Base-by-base conservation (phyloP, 2,329 filamentous ascomycete genomes). In the Fusarium tuaranense region DNA sequence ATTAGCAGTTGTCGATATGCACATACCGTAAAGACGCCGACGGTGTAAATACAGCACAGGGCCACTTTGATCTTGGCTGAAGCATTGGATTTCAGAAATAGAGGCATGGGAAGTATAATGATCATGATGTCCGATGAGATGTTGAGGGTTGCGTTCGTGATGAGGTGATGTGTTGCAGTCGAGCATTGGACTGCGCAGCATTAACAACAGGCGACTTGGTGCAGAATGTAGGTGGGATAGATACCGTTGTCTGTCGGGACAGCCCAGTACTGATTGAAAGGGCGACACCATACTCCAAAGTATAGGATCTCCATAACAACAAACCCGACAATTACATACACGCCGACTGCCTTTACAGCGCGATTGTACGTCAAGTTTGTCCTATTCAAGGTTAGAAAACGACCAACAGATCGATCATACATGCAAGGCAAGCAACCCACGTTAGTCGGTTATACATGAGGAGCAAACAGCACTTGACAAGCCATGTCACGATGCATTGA, bases 391-490 rank as follows among this genome's bases (percentile, higher is more conserved):
- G 10, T 53, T 20, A 53, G 48, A 53, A 32, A 32, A n/a, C 12
- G 18, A 14, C 48, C 27, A 14, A n/a, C 25, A 20, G 48, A 13
- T 4, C 12, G 48, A 13, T 4, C 12, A 44, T 20, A 20, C 7
- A 44, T n/a, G 27, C 6, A n/a, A 32, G 18, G 18, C 32, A 59
- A 59, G 18, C 32, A 59, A 59, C 55, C 7, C n/a, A 38, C 55
- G 55, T 59, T 6, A 59, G 55, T 18, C 55, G 55, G 16, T 59
- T 22, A 30, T 59, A 59, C 55, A 59, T 59, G 32, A 59, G 55
- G 8, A 59, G 55, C 55, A 59, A 38, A 20, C 55, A 59, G 55
- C 14, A 59, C 55, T 59, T 59, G 55, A 59, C 55, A 10, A 59
- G 55, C 55, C 55, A 59, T 22, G 36, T 39, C 32, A 59, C 55